Conservation (phyloP, 73 alveolate species). For the Uronychia binucleata region DNA sequence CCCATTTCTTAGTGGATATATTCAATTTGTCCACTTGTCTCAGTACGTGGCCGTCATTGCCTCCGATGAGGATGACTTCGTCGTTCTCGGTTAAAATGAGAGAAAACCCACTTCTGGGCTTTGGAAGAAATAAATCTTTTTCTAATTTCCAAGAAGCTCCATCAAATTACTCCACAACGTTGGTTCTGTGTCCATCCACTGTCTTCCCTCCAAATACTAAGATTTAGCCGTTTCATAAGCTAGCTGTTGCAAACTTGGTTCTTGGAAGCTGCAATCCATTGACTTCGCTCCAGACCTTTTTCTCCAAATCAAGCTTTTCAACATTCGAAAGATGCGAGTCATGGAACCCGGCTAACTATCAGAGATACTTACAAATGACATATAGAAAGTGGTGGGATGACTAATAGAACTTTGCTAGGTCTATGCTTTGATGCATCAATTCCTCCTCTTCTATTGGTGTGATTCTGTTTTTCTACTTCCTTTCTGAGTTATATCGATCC, state of each 20-base stretch:
- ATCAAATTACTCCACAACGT: conserved; percentile 64
- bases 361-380: neutral
- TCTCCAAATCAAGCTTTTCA: neutral
- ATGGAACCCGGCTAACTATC: neutral
- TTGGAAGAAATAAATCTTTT: conserved; percentile 50
- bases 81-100: conserved; percentile 40
- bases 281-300: neutral
- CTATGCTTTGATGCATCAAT: too few relatives aligned
- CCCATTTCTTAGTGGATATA: conserved; percentile 49
- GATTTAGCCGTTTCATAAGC: conserved; percentile 15
- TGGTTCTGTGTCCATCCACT: conserved; percentile 68
- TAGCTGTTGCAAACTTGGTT: conserved; percentile 69
- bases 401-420: neutral
- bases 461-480: too few relatives aligned
- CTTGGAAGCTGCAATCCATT: conserved; percentile 1
- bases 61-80: conserved; percentile 76
- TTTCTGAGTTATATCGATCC: too few relatives aligned
- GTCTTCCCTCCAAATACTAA: conserved; percentile 81
- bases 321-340: neutral
- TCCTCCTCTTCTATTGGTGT: too few relatives aligned
- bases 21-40: conserved; percentile 68
- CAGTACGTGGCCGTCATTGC: conserved; percentile 82
- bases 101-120: conserved; percentile 85
- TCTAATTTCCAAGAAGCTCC: conserved; percentile 45
- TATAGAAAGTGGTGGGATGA: neutral